Evolutionary conservation across 805 yeast species (phyloP).

Genomic region (Ogataea methanolica): DNA sequence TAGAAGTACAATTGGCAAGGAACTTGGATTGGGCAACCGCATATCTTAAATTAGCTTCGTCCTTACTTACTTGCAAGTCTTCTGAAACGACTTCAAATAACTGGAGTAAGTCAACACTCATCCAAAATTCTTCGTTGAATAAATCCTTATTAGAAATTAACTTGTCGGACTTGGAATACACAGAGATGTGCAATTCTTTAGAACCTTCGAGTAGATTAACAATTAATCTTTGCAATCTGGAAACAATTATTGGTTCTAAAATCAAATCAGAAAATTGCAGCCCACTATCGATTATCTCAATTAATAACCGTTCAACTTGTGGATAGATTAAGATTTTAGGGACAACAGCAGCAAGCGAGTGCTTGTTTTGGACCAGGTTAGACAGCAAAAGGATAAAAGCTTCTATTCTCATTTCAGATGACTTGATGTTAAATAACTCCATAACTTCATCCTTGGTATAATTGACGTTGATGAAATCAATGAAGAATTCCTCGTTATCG

Average conservation of each 20-base stretch:
- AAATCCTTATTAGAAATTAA: constrained; percentile 17
- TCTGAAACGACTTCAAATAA: constrained; percentile 15
- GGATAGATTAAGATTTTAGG: constrained; percentile 15
- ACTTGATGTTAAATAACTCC: constrained; percentile 6
- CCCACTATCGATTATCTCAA: constrained; percentile 13
- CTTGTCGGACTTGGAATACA: constrained; percentile 19
- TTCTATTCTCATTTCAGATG: constrained; percentile 11
- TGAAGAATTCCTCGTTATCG: constrained; percentile 35
- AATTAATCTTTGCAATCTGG: constrained; percentile 23
- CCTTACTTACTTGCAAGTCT: constrained; percentile 10
- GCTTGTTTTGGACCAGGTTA: constrained; percentile 5
- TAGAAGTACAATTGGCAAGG: constrained; percentile 19
- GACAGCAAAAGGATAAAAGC: constrained; percentile 14
- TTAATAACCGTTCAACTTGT: constrained; percentile 11
- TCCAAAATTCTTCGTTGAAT: constrained; percentile 26
- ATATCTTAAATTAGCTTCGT: constrained; percentile 17
- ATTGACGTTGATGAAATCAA: constrained; percentile 29
- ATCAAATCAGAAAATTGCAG: constrained; percentile 16
- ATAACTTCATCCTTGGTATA: constrained; percentile 13
- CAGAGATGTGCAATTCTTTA: not conserved
- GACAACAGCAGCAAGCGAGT: constrained; percentile 6
- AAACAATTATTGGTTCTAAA: constrained; percentile 17
- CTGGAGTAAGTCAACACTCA: constrained; percentile 15
- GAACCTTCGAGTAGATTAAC: constrained; percentile 20
- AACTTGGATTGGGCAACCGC: constrained; percentile 21